Percentiles rank a stretch among this genome's conserved stretches.
phyloP scores from a whole-genome alignment of 345 rosid species.

The Arabis alpina region DNA sequence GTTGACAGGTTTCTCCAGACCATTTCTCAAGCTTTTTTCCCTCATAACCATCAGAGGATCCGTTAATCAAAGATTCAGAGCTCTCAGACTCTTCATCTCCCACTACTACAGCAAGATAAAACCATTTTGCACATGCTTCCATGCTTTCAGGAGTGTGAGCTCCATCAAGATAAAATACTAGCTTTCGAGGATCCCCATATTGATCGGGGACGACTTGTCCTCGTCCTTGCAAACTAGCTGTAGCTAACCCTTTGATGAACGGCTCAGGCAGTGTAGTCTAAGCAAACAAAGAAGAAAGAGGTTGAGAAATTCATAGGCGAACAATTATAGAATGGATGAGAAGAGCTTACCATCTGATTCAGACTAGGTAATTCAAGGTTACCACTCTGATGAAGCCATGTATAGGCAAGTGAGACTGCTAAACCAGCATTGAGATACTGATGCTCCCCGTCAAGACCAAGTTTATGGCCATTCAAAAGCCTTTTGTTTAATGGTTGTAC shows the following conservation, averaged over 20 bases:
- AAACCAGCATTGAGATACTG: slow-evolving; percentile 91
- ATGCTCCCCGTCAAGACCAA: slow-evolving; percentile 94
- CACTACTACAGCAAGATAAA: slow-evolving; percentile 60
- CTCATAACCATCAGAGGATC: slow-evolving; percentile 37
- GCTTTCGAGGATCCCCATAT: slow-evolving; percentile 56
- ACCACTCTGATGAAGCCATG: slow-evolving; percentile 86
- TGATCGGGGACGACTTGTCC: slow-evolving; percentile 84
- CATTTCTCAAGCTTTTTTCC: background rate
- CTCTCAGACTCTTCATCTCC: slow-evolving; percentile 48
- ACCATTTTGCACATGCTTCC: slow-evolving; percentile 93
- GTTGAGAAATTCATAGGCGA: slow-evolving; percentile 4
- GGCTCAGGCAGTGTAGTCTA: slow-evolving; percentile 79
- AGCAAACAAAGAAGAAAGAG: slow-evolving; percentile 32
- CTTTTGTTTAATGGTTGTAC: slow-evolving; percentile 61
- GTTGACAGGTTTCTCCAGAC: slow-evolving; percentile 52
- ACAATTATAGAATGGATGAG: background rate
- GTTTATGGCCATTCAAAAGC: slow-evolving; percentile 70
- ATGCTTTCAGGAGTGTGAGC: slow-evolving; percentile 99
- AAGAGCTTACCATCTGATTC: slow-evolving; percentile 57
- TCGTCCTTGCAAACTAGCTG: slow-evolving; percentile 89
- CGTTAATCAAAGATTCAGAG: slow-evolving; percentile 13
- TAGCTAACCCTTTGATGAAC: slow-evolving; percentile 80
- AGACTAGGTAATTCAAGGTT: slow-evolving; percentile 53
- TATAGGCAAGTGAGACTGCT: slow-evolving; percentile 72
- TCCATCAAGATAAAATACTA: slow-evolving; percentile 90